These are phyloP conservation scores for Heritiera fomes DNA, from an alignment of 345 rosid genomes.

Conservation along the genomic window DNA sequence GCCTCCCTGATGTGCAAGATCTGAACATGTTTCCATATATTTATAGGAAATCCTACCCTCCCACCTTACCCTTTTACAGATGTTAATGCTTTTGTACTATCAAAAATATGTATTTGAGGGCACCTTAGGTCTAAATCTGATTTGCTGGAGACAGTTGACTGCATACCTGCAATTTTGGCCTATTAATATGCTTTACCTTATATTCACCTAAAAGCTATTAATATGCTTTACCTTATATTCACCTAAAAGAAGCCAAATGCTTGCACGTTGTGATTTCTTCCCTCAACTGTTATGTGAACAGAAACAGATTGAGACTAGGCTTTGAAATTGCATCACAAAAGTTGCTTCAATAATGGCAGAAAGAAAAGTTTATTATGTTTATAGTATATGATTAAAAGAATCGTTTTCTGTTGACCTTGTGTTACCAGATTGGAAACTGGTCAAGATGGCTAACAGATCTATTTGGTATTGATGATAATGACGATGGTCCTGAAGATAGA, in stretches of 20 bases:
- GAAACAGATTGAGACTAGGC: not conserved
- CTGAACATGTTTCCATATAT: not conserved
- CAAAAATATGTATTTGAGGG: not conserved
- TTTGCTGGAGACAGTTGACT: not conserved
- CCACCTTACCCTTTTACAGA: not conserved
- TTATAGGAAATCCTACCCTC: not conserved
- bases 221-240: not conserved
- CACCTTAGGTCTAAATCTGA: not conserved
- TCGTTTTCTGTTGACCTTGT: slow-evolving; percentile 14
- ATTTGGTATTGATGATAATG: slow-evolving; percentile 67
- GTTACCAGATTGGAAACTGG: slow-evolving; percentile 82
- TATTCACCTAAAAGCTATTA: not conserved
- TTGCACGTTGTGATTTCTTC: not conserved
- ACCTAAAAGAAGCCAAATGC: slow-evolving; percentile 5
- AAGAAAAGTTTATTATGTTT: not conserved
- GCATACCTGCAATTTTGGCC: not conserved
- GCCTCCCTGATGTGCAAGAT: slow-evolving; percentile 1
- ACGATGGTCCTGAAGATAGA: slow-evolving; percentile 31
- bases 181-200: not conserved
- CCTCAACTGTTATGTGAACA: not conserved
- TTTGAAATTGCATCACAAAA: not conserved
- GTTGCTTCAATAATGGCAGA: not conserved
- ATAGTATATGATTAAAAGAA: slow-evolving; percentile 1
- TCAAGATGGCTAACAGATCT: slow-evolving; percentile 93
- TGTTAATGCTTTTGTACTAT: not conserved